A percentile compares a stretch with the other conserved stretches of the same genome.
These are phyloP conservation scores for Beauveria medogensis DNA, from an alignment of 2,329 filamentous ascomycete genomes.

Conservation along the genomic window DNA sequence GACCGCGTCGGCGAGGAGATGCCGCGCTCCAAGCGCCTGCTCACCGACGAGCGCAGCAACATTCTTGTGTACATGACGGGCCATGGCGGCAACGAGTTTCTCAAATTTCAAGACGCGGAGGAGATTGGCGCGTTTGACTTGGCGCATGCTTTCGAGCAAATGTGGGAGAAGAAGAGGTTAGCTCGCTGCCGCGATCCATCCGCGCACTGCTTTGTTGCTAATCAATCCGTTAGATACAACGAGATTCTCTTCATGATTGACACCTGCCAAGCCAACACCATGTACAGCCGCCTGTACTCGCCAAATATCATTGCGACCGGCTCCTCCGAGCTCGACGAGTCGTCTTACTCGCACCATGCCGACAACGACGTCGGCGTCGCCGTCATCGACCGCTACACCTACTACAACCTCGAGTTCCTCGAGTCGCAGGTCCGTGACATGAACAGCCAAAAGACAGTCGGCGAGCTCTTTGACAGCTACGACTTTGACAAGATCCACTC, in stretches of 20 bases:
- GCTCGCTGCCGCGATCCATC: not conserved
- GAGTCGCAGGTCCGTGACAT: constrained; percentile 83
- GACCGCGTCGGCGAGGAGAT: constrained; percentile 93
- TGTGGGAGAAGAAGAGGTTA: constrained; percentile 97
- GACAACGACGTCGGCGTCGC: constrained; percentile 97
- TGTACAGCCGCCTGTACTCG: constrained; percentile 97
- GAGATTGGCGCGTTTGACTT: constrained; percentile 95
- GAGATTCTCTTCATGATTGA: constrained; percentile 99
- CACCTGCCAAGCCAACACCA: constrained; percentile 97
- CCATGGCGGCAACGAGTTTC: constrained; percentile 92
- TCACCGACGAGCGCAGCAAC: constrained; percentile 93
- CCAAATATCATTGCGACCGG: constrained; percentile 97
- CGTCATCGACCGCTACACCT: constrained; percentile 97
- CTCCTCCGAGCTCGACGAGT: constrained; percentile 92
- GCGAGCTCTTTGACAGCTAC: constrained; percentile 93
- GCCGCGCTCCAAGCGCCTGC: constrained; percentile 83
- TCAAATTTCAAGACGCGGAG: constrained; percentile 97
- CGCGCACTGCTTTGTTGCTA: not conserved
- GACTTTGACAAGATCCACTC: constrained; percentile 93
- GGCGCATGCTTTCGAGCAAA: constrained; percentile 95
- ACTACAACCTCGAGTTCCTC: constrained; percentile 95
- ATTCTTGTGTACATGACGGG: constrained; percentile 99
- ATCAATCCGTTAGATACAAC: constrained; percentile 57
- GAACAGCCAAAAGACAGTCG: constrained; percentile 79
- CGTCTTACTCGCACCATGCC: constrained; percentile 93